phyloP scores from a whole-genome alignment of 2,329 filamentous ascomycete species.

The Gremmenia infestans region DNA sequence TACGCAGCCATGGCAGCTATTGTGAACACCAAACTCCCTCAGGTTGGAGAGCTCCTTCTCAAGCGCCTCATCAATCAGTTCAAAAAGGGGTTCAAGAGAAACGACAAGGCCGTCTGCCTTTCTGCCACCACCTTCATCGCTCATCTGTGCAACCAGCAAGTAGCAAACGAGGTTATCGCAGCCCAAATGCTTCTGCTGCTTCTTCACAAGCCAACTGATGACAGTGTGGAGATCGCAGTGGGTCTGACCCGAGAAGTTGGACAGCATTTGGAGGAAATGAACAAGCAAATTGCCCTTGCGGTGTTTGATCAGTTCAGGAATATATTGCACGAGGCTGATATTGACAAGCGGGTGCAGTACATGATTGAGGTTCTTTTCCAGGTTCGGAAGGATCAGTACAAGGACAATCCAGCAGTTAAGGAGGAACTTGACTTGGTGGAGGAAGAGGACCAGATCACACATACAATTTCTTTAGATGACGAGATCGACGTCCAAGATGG shows the following conservation, averaged over 20 bases:
- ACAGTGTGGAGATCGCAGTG: constrained; percentile 96
- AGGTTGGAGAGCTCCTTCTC: constrained; percentile 86
- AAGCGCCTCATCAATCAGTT: constrained; percentile 87
- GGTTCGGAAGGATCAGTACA: constrained; percentile 92
- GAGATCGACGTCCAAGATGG: constrained; percentile 80
- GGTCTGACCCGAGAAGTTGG: constrained; percentile 90
- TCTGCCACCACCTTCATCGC: constrained; percentile 93
- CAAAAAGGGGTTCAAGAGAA: constrained; percentile 89
- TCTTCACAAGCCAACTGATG: constrained; percentile 91
- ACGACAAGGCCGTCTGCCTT: constrained; percentile 93
- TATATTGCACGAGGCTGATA: constrained; percentile 92
- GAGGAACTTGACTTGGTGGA: constrained; percentile 94
- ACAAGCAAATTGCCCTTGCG: constrained; percentile 74
- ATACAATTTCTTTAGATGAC: constrained; percentile 76
- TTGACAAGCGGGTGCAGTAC: constrained; percentile 98
- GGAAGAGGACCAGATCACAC: constrained; percentile 97
- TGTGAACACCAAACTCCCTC: constrained; percentile 94
- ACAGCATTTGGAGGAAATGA: constrained; percentile 94
- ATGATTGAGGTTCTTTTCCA: constrained; percentile 99
- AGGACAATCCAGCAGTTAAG: constrained; percentile 84
- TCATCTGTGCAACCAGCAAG: constrained; percentile 93
- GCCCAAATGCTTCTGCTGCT: constrained; percentile 90
- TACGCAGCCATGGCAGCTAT: constrained; percentile 95
- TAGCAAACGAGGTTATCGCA: constrained; percentile 87
- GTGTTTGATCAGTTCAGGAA: constrained; percentile 96